Evolutionary conservation across 208 protist genomes (phyloP).

Genomic region (Leptomonas pyrrhocoris): DNA sequence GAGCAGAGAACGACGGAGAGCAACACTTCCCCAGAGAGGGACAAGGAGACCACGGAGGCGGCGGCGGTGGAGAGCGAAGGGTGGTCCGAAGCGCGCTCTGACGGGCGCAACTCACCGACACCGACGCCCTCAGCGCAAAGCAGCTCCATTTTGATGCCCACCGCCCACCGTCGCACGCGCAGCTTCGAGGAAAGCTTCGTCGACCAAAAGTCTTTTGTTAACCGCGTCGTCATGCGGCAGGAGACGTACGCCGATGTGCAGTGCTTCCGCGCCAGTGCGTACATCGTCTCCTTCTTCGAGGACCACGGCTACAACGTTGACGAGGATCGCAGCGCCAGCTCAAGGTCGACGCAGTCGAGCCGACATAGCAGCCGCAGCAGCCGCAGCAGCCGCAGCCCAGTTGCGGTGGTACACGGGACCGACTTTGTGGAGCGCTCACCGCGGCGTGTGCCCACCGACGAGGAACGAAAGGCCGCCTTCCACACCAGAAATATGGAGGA

Average conservation of each 20-base stretch:
- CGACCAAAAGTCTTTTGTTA: background rate
- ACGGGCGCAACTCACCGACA: background rate
- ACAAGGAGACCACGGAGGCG: background rate
- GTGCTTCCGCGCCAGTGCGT: slow-evolving; percentile 25
- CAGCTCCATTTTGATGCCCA: slow-evolving; percentile 2
- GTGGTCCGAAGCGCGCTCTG: background rate
- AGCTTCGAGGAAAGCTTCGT: background rate
- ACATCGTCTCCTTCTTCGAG: slow-evolving; percentile 30
- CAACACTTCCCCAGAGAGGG: background rate
- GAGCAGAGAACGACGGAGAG: background rate
- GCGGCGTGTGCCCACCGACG: slow-evolving; percentile 2
- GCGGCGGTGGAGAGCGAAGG: background rate
- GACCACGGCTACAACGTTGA: slow-evolving; percentile 11
- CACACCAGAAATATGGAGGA: slow-evolving; percentile 4
- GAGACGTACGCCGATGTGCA: slow-evolving; percentile 23
- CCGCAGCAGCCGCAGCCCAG: slow-evolving; percentile 8
- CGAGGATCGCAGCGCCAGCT: slow-evolving; percentile 18
- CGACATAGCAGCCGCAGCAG: slow-evolving; percentile 10
- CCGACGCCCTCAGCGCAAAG: background rate
- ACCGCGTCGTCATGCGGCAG: slow-evolving; percentile 13
- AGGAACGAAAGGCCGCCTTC: slow-evolving; percentile 6
- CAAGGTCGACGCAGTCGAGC: background rate
- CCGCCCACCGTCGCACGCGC: background rate
- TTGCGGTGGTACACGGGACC: slow-evolving; percentile 4
- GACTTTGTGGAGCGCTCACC: slow-evolving; percentile 9